Percentiles rank a stretch among this genome's conserved stretches.
phyloP scores from a whole-genome alignment of 306 rosid genomes.

The Vigna radiata region DNA sequence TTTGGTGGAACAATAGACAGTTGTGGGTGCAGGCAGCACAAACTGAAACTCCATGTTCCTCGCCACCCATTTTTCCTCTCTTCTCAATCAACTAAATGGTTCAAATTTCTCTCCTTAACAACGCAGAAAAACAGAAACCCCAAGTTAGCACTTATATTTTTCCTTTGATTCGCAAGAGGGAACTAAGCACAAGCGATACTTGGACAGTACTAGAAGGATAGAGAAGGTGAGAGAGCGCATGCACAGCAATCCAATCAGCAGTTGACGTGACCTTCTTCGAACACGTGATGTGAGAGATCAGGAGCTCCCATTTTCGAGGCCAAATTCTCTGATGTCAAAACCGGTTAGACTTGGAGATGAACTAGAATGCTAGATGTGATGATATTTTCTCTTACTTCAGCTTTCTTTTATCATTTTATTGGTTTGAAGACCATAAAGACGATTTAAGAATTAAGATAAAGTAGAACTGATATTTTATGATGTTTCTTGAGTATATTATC shows the following conservation, averaged over 20 bases:
- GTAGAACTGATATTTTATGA: too few relatives aligned
- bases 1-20: slow-evolving; percentile 54
- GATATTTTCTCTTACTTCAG: too few relatives aligned
- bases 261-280: neutral
- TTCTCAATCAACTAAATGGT: neutral
- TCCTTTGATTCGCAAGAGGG: too few relatives aligned
- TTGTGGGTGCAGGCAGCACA: slow-evolving; percentile 52
- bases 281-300: too few relatives aligned
- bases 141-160: neutral
- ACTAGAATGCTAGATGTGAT: too few relatives aligned
- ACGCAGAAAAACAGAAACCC: neutral
- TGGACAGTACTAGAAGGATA: neutral
- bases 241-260: neutral
- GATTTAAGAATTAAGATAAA: too few relatives aligned
- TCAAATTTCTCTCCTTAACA: neutral
- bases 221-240: neutral
- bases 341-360: too few relatives aligned
- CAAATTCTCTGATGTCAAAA: too few relatives aligned
- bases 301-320: too few relatives aligned
- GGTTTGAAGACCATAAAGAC: too few relatives aligned
- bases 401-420: too few relatives aligned
- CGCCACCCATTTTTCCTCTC: slow-evolving; percentile 44
- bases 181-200: neutral
- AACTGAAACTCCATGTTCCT: slow-evolving; percentile 43
- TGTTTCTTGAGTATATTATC: too few relatives aligned